Conservation (phyloP, 805 yeast species). For the Priceomyces medius region DNA sequence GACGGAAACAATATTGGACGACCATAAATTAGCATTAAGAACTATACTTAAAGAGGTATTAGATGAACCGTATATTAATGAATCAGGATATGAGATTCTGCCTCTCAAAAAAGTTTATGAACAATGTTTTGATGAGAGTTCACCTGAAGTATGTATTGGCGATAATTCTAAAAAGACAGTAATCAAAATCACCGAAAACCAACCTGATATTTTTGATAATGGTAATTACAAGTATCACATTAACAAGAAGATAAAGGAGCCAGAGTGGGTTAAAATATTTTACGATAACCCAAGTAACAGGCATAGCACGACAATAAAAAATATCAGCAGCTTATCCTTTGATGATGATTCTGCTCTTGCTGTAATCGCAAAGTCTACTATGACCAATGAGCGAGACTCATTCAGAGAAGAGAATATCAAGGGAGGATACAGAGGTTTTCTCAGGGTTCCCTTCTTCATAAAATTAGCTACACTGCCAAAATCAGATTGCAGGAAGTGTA, state of each 20-base stretch:
- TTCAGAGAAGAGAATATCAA: background rate
- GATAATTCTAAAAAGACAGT: conserved; percentile 7
- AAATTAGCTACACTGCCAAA: background rate
- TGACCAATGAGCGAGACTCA: background rate
- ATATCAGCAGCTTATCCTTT: background rate
- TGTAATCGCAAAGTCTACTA: background rate
- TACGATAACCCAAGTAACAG: background rate
- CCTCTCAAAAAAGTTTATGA: background rate
- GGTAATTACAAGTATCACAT: conserved; percentile 9
- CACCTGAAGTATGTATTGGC: background rate
- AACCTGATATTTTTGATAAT: background rate
- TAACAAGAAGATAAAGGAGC: conserved; percentile 5
- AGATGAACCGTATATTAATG: background rate
- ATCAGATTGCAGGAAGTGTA: conserved; percentile 5
- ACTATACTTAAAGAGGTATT: background rate
- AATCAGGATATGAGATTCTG: background rate
- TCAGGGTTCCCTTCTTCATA: background rate
- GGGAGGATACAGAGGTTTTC: background rate
- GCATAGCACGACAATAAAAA: background rate
- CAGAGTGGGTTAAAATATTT: conserved; percentile 8
- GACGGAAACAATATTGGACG: background rate
- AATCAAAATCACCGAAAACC: conserved; percentile 1
- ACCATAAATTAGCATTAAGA: background rate
- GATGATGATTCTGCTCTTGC: background rate
- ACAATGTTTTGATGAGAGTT: background rate